Base-by-base conservation (phyloP, 2,329 filamentous ascomycete species). In the Trichoderma lentiforme region DNA sequence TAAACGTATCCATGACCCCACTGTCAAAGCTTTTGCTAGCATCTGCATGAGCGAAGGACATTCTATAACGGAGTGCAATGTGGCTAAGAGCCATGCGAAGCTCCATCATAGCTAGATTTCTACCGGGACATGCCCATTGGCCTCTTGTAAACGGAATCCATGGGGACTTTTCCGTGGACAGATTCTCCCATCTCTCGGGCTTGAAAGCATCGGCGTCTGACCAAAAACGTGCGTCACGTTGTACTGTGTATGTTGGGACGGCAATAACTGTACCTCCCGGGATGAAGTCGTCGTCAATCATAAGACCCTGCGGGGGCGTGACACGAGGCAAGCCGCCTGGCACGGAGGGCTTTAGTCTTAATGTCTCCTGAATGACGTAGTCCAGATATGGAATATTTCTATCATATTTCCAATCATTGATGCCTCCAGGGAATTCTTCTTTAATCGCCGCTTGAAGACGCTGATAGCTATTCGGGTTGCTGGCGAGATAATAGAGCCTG, bases 311-410 rank as follows among this genome's bases (percentile, higher is more conserved):
- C 0, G 79, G 77, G 0, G 83, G 82, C 3, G 83, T 83, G 34
- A 80, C 72, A 2, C 83, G 75, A 57, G 79, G 78, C 6, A 80
- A 36, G 2, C 81, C 82, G 2, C 78, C 78, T 0, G 81, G 80
- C 1, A 83, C 79, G 1, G 83, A 75, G 1, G 83, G 82, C 58
- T 81, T 76, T 2, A 84, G 73, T 0, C 83, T 77, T 39, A 84
- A 76, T 0, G 80, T 67, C 74, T 86, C 84, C 61, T 85, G 79
- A 61, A 85, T 81, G 30, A 70, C 43, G 78, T 76, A 5, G 80
- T 83, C 60, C 81, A 77, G 76, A 2, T 74, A 73, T 4, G 67
- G 67, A 15, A 70, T 5, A 6, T 78, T 74, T 1, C 36, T 73
- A 14, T 77, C 77, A 12, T 69, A 43, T 7, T 56, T 21, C 4